Conservation (phyloP, 257 asterid species). For the Verbascum thapsus region DNA sequence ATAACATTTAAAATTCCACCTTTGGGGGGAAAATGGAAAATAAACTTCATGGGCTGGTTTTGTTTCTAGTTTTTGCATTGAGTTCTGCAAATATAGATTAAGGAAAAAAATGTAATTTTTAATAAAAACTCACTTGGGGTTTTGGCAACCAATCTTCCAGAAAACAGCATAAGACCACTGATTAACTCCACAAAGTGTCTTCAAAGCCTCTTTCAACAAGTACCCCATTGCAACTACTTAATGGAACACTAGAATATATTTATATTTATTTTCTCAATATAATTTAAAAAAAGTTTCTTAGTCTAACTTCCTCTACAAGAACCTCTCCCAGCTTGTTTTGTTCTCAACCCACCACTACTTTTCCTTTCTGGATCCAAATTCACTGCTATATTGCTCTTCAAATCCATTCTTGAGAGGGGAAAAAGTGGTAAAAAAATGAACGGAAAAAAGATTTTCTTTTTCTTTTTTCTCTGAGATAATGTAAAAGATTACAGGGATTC, state of each 20-base stretch:
- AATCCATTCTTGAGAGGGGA: conserved; percentile 55
- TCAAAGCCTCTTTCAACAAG: conserved; percentile 89
- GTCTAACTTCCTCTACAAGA: conserved; percentile 98
- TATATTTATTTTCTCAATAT: conserved; percentile 8
- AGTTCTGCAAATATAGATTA: not conserved
- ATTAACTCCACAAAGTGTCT: conserved; percentile 91
- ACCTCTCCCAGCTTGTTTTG: conserved; percentile 98
- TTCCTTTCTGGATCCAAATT: conserved; percentile 92
- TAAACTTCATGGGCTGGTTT: no score
- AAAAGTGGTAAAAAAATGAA: not conserved
- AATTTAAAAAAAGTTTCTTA: conserved; percentile 17
- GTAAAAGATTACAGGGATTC: conserved; percentile 24
- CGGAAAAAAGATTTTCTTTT: not conserved
- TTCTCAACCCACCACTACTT: conserved; percentile 92
- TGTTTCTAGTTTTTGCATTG: no score
- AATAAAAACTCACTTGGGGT: conserved; percentile 72
- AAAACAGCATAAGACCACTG: conserved; percentile 97
- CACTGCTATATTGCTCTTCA: conserved; percentile 48
- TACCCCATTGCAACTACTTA: conserved; percentile 66
- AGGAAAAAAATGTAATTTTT: conserved; percentile 16
- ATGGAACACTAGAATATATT: conserved; percentile 24
- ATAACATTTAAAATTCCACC: no score
- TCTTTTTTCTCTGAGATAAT: conserved; percentile 10
- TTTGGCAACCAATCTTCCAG: conserved; percentile 92
- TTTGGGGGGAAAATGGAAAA: no score